These are phyloP conservation scores for Mrakia blollopis DNA, from an alignment of 768 basidiomycete genomes.

Conservation along the genomic window DNA sequence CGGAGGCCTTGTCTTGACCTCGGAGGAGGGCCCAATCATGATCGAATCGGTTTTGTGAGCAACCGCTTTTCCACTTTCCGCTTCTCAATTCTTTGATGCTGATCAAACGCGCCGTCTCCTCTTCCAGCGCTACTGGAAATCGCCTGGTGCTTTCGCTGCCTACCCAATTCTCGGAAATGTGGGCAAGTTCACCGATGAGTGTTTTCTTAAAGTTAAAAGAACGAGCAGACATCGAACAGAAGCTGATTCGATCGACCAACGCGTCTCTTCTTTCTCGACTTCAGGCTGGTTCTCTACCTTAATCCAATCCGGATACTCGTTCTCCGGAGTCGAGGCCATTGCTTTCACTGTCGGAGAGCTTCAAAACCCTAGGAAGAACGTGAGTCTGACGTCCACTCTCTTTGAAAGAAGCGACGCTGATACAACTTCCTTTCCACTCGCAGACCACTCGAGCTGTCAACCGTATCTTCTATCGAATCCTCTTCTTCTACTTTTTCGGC, in stretches of 20 bases:
- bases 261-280: background rate
- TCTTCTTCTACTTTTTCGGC: slow-evolving; percentile 71
- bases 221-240: too few species aligned
- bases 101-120: background rate
- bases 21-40: slow-evolving; percentile 56
- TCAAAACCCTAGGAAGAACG: slow-evolving; percentile 66
- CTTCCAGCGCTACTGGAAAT: background rate
- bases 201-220: background rate
- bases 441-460: slow-evolving; percentile 64
- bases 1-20: slow-evolving; percentile 54
- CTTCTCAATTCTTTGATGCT: slow-evolving; percentile 25
- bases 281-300: slow-evolving; percentile 45
- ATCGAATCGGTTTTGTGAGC: slow-evolving; percentile 50
- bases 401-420: too few species aligned
- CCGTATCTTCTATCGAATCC: slow-evolving; percentile 72
- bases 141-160: slow-evolving; percentile 35
- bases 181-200: slow-evolving; percentile 15
- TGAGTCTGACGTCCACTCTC: background rate
- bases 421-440: too few species aligned
- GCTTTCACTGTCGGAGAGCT: slow-evolving; percentile 71
- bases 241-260: too few species aligned
- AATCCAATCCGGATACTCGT: slow-evolving; percentile 50
- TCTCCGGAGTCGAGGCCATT: slow-evolving; percentile 69
- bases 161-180: slow-evolving; percentile 20
- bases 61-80: slow-evolving; percentile 25